These are phyloP conservation scores for Mycena olivaceomarginata DNA, from an alignment of 768 basidiomycete genomes.

Conservation along the genomic window DNA sequence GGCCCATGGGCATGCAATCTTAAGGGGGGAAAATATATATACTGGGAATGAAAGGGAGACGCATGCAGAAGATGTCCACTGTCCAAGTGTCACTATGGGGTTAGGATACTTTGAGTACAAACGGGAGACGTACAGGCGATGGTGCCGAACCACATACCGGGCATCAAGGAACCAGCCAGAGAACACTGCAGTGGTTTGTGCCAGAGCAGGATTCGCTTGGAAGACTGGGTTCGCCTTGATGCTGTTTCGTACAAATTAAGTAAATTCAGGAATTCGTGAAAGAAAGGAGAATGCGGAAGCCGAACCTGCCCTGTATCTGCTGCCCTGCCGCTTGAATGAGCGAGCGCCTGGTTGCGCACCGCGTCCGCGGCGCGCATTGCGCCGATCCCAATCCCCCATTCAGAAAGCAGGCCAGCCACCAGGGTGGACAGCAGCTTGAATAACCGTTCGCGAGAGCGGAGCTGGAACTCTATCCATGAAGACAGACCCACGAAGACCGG, in stretches of 20 bases:
- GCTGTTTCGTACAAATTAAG: constrained; percentile 4
- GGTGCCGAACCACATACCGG: constrained; percentile 58
- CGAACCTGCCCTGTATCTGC: constrained; percentile 55
- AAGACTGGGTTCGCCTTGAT: constrained; percentile 49
- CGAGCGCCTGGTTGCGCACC: constrained; percentile 56
- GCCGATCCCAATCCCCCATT: constrained; percentile 74
- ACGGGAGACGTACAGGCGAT: constrained; percentile 53
- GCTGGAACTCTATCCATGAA: background rate
- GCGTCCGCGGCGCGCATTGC: constrained; percentile 70
- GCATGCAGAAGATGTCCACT: constrained; percentile 63
- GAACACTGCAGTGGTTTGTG: constrained; percentile 65
- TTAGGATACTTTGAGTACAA: too few relatives aligned
- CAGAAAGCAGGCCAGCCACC: constrained; percentile 66
- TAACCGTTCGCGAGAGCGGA: background rate
- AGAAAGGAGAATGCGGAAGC: constrained; percentile 5
- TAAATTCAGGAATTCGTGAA: background rate
- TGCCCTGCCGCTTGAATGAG: constrained; percentile 52
- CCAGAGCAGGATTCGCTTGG: constrained; percentile 60
- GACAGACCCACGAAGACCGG: constrained; percentile 63
- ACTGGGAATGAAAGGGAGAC: constrained; percentile 26
- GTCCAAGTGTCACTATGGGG: background rate
- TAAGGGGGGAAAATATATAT: too few relatives aligned
- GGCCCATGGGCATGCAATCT: constrained; percentile 46
- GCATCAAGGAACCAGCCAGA: constrained; percentile 71
- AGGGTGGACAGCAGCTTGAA: constrained; percentile 62